Evolutionary conservation across 192 early-diverging fungal species (phyloP), one percentile per base, ranked within the genome.

Genomic region (Backusella sp.): DNA sequence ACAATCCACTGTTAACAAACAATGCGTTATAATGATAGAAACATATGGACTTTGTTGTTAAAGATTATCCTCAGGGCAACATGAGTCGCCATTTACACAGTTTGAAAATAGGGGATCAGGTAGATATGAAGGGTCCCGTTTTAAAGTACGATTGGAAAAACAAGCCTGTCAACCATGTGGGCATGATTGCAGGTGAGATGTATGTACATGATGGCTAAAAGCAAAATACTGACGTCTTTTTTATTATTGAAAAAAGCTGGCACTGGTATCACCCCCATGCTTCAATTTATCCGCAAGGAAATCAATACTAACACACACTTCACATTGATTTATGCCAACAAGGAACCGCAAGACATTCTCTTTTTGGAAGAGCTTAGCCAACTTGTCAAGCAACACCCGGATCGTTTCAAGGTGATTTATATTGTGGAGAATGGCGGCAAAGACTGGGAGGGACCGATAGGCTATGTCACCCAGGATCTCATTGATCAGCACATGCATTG

Each of bases 101-200:
- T 26, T 71, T 94, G 72, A 89, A 91, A 81, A 81, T 86, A 28
- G 93, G 93, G 49, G 93, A 94, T 59, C 81, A 79, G n/a, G 80
- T 94, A 9, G 87, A 91, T 26, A 83, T 95, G 74, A 93, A 93
- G 83, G 94, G 94, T 3, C 94, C 94, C 71, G 89, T 91, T 72
- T 74, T 74, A 44, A 92, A 94, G 84, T 89, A 83, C 74, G 66
- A 78, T 44, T 89, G 91, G 77, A 83, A 84, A 72, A 79, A 89
- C 21, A 92, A 91, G 84, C 79, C 91, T 79, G 84, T 84, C 59
- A 73, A 86, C 21, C 72, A 89, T 72, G 85, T 95, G 67, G 91
- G 85, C 35, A 81, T 95, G 88, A 87, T 95, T 76, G 94, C 94
- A 68, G 81, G 81, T 78, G 32, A 32, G 32, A 32, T 32, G 32